Evolutionary conservation across 352 stramenopile species (phyloP).

Genomic region (Phytophthora europaea): DNA sequence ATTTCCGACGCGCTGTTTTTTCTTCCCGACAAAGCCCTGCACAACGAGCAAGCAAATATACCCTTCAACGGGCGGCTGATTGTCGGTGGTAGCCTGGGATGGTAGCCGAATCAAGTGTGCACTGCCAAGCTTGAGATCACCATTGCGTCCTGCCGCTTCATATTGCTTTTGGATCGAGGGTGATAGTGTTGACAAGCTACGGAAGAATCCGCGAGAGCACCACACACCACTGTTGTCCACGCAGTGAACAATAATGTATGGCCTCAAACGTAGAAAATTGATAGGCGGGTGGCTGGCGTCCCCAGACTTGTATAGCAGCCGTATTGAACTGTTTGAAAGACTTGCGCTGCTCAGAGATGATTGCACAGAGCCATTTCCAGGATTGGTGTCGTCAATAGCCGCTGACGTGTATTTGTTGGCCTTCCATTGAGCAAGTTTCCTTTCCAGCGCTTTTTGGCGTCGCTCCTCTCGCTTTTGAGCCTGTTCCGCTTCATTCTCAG

Average conservation of each 20-base stretch:
- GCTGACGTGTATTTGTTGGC: slow-evolving; percentile 72
- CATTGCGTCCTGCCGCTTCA: slow-evolving; percentile 59
- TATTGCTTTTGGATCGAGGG: slow-evolving; percentile 70
- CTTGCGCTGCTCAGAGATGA: slow-evolving; percentile 14
- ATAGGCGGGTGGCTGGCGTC: slow-evolving; percentile 63
- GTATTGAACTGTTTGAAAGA: slow-evolving; percentile 10
- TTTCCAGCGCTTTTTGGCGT: slow-evolving; percentile 48
- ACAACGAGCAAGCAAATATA: slow-evolving; percentile 82
- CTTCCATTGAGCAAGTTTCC: slow-evolving; percentile 67
- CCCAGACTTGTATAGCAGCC: slow-evolving; percentile 62
- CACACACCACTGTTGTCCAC: slow-evolving; percentile 82
- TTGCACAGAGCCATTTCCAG: neutral
- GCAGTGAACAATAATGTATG: slow-evolving; percentile 76
- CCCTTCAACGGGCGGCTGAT: slow-evolving; percentile 21
- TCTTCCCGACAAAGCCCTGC: slow-evolving; percentile 66
- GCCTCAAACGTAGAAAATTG: slow-evolving; percentile 22
- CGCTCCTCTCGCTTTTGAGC: slow-evolving; percentile 53
- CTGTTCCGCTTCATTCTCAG: slow-evolving; percentile 54
- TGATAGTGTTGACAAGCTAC: slow-evolving; percentile 62
- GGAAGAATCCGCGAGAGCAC: slow-evolving; percentile 82
- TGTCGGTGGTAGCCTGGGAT: slow-evolving; percentile 13
- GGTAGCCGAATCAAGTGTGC: slow-evolving; percentile 70
- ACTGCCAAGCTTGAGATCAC: slow-evolving; percentile 78
- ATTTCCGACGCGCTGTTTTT: slow-evolving; percentile 57
- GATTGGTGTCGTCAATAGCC: slow-evolving; percentile 32